Base-by-base conservation (phyloP, 2,329 filamentous ascomycete genomes). In the Zymoseptoria ardabiliae region DNA sequence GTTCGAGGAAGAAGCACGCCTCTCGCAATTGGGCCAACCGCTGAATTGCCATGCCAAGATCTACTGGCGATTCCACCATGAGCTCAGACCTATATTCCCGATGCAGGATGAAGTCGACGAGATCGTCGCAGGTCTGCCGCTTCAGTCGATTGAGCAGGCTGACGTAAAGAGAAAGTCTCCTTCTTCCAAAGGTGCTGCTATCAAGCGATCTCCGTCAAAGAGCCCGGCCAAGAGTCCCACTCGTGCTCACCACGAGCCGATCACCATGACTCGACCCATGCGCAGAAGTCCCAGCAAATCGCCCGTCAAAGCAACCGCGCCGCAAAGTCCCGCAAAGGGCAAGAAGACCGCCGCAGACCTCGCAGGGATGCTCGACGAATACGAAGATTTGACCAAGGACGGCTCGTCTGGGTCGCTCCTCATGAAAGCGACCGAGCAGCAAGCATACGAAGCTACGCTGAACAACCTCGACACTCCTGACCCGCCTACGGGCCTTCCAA, bases 1-100 rank as follows among this genome's bases (percentile, higher is more conserved):
- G 9, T 23, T 19, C 19, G 57, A 51, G 45, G 54, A 54, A 52
- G 6, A 23, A 50, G 54, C 21, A 7, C 57, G 19, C 7, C 57
- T 28, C 50, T 25, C 49, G 49, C 49, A 50, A 17, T 28, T 49
- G 50, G 30, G 3, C 49, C 53, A 19, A 45, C 49, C 52, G 51
- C 54, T 45, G 19, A 57, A 58, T 20, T 57, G 53, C 53, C 58
- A 62, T 30, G 56, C 54, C 30, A 57, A 62, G n/a, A 57, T 62
- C 13, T 62, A 62, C 53, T 62, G 60, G 60, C 58, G 58, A 41
- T 62, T 58, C 22, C 55, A 54, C 53, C 53, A 56, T 53, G 22
- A 17, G 53, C 50, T 49, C 58, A 17, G 17, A 5, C 35, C 35
- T 2, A 17, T 45, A 13, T 45, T 45, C 11, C 35, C 35, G 2